Base-by-base conservation (phyloP, 805 yeast species). In the Hanseniaspora meyeri region DNA sequence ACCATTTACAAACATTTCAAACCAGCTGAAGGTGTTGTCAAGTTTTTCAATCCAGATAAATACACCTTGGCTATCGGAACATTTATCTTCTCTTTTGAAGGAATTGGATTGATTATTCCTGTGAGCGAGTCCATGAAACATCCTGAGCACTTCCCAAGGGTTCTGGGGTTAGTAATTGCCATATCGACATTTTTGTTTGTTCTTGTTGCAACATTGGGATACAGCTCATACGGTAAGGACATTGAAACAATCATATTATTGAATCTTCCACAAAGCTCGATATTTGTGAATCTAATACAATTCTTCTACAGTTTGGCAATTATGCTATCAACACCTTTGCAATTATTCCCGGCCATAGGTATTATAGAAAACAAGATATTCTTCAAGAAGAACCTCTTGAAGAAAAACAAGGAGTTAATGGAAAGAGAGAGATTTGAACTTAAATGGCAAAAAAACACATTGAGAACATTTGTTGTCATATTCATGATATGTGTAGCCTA, bases 31-130 rank as follows among this genome's bases (percentile, higher is more conserved):
- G 81, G 78, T 2, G 73, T 85, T 36, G 72, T 73, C 24, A 67
- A 68, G 51, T 65, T 69, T 37, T 77, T 85, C 69, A 85, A 85
- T 66, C 59, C 71, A 34, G 72, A 75, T 4, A 75, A 75, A 51
- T 85, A 87, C 75, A 79, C 91, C 0, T 68, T 86, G 49, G 85
- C 85, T 64, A 81, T 85, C 51, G 95, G 95, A 9, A 87, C 86
- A 7, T 90, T 91, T 1, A 85, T 86, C 34, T 86, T 86, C 72
- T 88, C 93, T n/a, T 86, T 85, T 65, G 95, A 86, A 70, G 95
- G 95, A 1, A 85, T 86, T 57, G 93, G 95, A 0, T 72, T 86
- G 49, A 83, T 86, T 51, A 82, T 86, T 27, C 95, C 95, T 0
- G 83, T 86, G 54, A 88, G 85, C 63, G 87, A 85, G 62, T 83